Base-by-base conservation (phyloP, 1,284 basidiomycete species). In the Xerocomus minutiporus region DNA sequence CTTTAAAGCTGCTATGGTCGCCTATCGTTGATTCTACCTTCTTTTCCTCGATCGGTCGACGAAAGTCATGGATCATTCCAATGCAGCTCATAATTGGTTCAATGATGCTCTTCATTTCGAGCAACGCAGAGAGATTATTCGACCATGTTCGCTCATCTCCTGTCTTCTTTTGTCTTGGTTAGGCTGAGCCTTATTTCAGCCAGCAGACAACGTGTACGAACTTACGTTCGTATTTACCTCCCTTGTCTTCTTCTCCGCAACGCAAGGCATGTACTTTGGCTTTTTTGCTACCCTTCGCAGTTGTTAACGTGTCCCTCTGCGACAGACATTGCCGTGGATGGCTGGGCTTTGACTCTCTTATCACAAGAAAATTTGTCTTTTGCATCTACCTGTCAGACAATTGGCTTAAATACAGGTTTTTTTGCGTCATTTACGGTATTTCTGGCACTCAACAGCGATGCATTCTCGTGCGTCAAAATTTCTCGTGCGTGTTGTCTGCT, bases 31-130 rank as follows among this genome's bases (percentile, higher is more conserved):
- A 99, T 69, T 91, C 94, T 4, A 77, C 89, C 58, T 99, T 91
- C 69, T 79, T 91, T 59, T 75, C 83, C 41, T 83, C 82, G 46
- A 67, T 95, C 55, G 97, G 97, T 17, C 83, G 97, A 50, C 80
- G 97, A 58, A 99, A 98, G 73, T 94, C 91, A 55, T 99, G 97
- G 97, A 97, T 99, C 65, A 88, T 99, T 56, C 97, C 97, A 42
- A 96, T 99, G 76, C 97, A 99, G 71, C 70, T 87, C 29, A 82
- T 95, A 58, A 91, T 98, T 43, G 97, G 94, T 26, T 75, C 83
- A 45, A 77, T 93, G 59, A 91, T 99, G 84, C 78, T 94, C 62
- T 86, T 91, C 68, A 88, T 99, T 55, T 91, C 94, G 2, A 73
- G 82, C 50, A 84, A 89, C 60, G 88, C 92, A 8, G 82, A 93